phyloP scores from a whole-genome alignment of 2,329 filamentous ascomycete genomes.

The Diaporthe ilicicola region DNA sequence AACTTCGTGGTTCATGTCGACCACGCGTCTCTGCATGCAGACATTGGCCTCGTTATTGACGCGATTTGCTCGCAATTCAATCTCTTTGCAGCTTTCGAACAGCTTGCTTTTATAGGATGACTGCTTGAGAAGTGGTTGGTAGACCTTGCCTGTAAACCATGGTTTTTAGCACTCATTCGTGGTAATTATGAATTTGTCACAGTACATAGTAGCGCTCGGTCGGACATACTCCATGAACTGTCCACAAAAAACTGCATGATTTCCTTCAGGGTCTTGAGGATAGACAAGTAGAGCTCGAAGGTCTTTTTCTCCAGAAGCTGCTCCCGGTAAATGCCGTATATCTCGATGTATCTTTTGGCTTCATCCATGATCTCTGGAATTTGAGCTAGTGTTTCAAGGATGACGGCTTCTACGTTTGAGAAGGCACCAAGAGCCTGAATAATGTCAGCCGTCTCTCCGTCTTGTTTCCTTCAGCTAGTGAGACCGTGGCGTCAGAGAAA shows the following conservation, averaged over 20 bases:
- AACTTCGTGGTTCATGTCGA: background rate
- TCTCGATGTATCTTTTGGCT: background rate
- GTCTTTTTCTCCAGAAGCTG: background rate
- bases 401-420: background rate
- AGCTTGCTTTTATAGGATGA: background rate
- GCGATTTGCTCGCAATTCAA: background rate
- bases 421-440: conserved; percentile 1
- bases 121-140: background rate
- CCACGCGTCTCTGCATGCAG: background rate
- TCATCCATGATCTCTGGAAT: background rate
- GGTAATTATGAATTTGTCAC: background rate
- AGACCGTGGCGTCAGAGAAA: background rate
- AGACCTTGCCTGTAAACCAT: background rate
- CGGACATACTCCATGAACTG: background rate
- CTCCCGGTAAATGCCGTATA: background rate
- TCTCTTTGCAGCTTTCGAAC: background rate
- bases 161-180: background rate
- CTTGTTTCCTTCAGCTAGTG: background rate
- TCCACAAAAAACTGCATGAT: background rate
- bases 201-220: background rate
- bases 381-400: background rate
- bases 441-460: background rate
- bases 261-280: background rate
- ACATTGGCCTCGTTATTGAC: background rate
- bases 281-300: background rate